Evolutionary conservation across 345 rosid genomes (phyloP).

Genomic region (Punica granatum): DNA sequence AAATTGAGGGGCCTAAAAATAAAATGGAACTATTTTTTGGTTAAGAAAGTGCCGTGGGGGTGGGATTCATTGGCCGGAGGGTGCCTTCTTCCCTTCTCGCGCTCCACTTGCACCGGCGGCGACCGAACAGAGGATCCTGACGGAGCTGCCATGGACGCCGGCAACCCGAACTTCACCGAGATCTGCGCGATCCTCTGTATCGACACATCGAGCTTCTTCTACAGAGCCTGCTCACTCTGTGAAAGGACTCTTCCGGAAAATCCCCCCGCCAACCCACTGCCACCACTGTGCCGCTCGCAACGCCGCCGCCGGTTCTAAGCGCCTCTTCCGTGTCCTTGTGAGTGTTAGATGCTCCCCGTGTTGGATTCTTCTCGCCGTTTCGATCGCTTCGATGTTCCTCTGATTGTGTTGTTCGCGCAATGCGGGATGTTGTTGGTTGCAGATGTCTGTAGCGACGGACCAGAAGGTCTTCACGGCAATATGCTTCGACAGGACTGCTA

Average conservation of each 20-base stretch:
- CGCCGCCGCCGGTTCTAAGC: constrained; percentile 21
- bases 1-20: too few species aligned
- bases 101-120: too few species aligned
- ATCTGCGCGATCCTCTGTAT: constrained; percentile 48
- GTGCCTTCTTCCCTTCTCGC: too few species aligned
- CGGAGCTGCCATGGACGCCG: not conserved
- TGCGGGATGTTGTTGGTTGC: constrained; percentile 12
- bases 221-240: constrained; percentile 60
- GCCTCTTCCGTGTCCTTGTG: constrained; percentile 68
- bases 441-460: constrained; percentile 72
- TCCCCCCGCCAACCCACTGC: constrained; percentile 13
- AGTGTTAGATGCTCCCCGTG: not conserved
- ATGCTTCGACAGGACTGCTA: constrained; percentile 73
- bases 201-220: constrained; percentile 45
- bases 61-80: too few species aligned
- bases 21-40: too few species aligned
- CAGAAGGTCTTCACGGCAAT: constrained; percentile 51
- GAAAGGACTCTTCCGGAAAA: constrained; percentile 51
- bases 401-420: too few species aligned
- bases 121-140: too few species aligned
- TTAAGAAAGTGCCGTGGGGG: too few species aligned
- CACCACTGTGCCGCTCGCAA: constrained; percentile 18
- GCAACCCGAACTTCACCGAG: constrained; percentile 20
- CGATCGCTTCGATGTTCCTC: not conserved
- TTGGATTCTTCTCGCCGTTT: not conserved